Evolutionary conservation across 2,329 filamentous ascomycete species (phyloP), one percentile per base, ranked within the genome.

Genomic region (Mycogone perniciosa): DNA sequence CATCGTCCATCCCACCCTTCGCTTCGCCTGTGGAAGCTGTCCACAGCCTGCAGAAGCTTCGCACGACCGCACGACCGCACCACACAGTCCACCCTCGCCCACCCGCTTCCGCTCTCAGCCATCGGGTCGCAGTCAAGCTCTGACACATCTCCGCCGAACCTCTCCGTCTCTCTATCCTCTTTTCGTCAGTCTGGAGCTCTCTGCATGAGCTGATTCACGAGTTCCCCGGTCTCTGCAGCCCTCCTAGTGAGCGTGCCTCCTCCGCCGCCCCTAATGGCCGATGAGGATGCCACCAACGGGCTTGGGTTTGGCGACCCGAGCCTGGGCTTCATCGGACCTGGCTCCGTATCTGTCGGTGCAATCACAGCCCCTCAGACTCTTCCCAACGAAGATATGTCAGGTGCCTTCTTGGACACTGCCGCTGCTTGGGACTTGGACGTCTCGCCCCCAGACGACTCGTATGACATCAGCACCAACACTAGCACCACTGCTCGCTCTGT

Each of bases 401-500:
- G 67, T 59, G 62, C 71, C 46, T 62, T 62, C 57, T 60, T 62
- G 34, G 54, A 48, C 44, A 51, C 57, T 34, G 46, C 57, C 59
- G 60, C 71, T 48, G 62, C 64, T 64, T 80, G 76, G 76, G 62
- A 67, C 56, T 77, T 77, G 57, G 71, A 72, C 53, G 70, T 71
- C 60, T 71, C 71, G 9, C 71, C 75, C 54, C 72, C 74, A 42
- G 76, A 74, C 66, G 71, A 74, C 58, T 66, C 69, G 48, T 75
- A 71, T 64, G 68, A 71, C 64, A 60, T 65, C 57, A 67, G 59
- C 62, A 66, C 58, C 60, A 67, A 62, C 56, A 62, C 64, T 57
- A 67, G 60, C 61, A 65, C 58, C 61, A 66, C 63, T 53, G 57
- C 67, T 61, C 61, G 69, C 58, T 55, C 67, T 53, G 47, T 62